Conservation (phyloP, 805 yeast species). For the Saccharomycopsis fermentans region DNA sequence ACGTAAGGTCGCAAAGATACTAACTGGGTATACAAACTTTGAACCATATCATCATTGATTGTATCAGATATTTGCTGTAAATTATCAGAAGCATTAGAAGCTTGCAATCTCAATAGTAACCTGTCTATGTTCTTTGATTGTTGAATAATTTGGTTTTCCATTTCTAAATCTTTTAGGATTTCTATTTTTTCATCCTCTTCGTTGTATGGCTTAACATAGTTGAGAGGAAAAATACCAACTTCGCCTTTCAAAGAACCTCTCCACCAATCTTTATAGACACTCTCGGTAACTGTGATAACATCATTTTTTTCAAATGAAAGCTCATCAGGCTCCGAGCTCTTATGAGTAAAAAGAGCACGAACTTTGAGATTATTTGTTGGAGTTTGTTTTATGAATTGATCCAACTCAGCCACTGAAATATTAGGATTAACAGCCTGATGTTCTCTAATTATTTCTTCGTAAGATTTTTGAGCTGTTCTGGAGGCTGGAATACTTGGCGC, state of each 20-base stretch:
- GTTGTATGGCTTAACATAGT: constrained; percentile 74
- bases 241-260: constrained; percentile 75
- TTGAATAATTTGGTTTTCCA: constrained; percentile 44
- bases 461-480: constrained; percentile 5
- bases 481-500: constrained; percentile 20
- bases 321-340: constrained; percentile 75
- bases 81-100: constrained; percentile 24
- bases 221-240: constrained; percentile 84
- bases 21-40: constrained; percentile 59
- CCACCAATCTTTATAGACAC: constrained; percentile 93
- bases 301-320: constrained; percentile 82
- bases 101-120: constrained; percentile 42
- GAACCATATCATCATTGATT: constrained; percentile 55
- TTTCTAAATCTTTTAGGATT: constrained; percentile 36
- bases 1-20: constrained; percentile 66
- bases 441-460: constrained; percentile 9
- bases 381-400: constrained; percentile 21
- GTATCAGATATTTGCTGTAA: constrained; percentile 24
- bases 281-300: constrained; percentile 74
- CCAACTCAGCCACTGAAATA: constrained; percentile 16
- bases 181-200: constrained; percentile 52
- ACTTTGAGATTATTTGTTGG: constrained; percentile 48
- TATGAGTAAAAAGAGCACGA: constrained; percentile 74
- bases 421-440: constrained; percentile 13
- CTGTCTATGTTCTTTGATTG: constrained; percentile 57